These are phyloP conservation scores for Madurella fahalii DNA, from an alignment of 2,329 filamentous ascomycete genomes.

Conservation along the genomic window DNA sequence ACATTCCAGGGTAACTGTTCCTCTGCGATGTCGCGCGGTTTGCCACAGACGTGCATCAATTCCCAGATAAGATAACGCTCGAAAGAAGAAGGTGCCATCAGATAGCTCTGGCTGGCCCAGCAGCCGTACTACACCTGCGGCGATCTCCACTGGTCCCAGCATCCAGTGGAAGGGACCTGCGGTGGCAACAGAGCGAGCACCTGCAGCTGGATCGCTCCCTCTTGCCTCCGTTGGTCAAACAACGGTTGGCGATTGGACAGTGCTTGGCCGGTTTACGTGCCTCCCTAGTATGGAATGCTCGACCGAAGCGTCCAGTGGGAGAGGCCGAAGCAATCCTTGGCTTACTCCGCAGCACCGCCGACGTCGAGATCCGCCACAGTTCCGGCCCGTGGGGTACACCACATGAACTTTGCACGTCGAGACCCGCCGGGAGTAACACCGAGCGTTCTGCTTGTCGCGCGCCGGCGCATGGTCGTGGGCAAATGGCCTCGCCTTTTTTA, in stretches of 20 bases:
- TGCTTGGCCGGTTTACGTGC: slow-evolving; percentile 17
- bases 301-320: background rate
- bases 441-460: slow-evolving; percentile 1
- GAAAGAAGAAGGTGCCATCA: slow-evolving; percentile 18
- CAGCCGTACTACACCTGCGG: background rate
- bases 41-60: background rate
- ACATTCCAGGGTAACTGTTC: slow-evolving; percentile 1
- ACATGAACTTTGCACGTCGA: slow-evolving; percentile 1
- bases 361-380: background rate
- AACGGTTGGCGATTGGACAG: too few relatives aligned
- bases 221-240: background rate
- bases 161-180: background rate
- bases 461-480: background rate
- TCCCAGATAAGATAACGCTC: slow-evolving; percentile 1
- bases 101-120: background rate
- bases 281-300: slow-evolving; percentile 1
- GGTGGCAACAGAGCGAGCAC: slow-evolving; percentile 9
- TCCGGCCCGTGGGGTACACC: background rate
- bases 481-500: background rate
- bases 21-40: background rate
- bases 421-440: slow-evolving; percentile 15
- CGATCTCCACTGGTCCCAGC: slow-evolving; percentile 1
- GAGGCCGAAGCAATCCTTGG: slow-evolving; percentile 2
- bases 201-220: background rate
- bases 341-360: background rate